Evolutionary conservation across 2,329 filamentous ascomycete species (phyloP).

Genomic region (Penicillium vulpinum): DNA sequence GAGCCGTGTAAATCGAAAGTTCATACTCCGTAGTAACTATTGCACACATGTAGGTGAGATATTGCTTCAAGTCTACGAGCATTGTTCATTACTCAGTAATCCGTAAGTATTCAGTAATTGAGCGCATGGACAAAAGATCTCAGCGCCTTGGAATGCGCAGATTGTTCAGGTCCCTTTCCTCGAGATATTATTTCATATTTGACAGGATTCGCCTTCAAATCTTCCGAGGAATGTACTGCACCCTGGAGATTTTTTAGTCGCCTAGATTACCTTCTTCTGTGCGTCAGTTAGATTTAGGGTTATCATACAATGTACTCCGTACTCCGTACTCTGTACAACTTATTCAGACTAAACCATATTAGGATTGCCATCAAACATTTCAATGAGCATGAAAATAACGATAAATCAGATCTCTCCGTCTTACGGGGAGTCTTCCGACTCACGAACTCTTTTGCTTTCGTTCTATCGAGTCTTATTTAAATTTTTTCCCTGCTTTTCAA

Average conservation of each 20-base stretch:
- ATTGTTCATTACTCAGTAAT: neutral
- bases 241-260: neutral
- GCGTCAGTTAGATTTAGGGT: constrained; percentile 3
- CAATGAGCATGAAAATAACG: neutral
- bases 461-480: neutral
- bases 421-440: neutral
- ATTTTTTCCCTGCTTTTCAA: neutral
- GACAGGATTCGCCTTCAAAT: neutral
- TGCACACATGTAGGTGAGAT: no score
- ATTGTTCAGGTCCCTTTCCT: neutral
- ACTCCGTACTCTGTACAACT: neutral
- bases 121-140: neutral
- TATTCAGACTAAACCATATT: neutral
- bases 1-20: neutral
- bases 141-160: neutral
- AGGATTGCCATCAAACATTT: constrained; percentile 5
- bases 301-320: neutral
- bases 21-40: no score
- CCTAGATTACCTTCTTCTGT: neutral
- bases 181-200: neutral
- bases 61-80: neutral
- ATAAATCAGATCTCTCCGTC: constrained; percentile 3
- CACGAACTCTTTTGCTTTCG: neutral
- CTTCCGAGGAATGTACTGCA: neutral
- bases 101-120: neutral